Percentiles rank a stretch among this genome's conserved stretches.
Conservation (phyloP, 1,284 basidiomycete genomes). For the Cutaneotrichosporon sp. region DNA sequence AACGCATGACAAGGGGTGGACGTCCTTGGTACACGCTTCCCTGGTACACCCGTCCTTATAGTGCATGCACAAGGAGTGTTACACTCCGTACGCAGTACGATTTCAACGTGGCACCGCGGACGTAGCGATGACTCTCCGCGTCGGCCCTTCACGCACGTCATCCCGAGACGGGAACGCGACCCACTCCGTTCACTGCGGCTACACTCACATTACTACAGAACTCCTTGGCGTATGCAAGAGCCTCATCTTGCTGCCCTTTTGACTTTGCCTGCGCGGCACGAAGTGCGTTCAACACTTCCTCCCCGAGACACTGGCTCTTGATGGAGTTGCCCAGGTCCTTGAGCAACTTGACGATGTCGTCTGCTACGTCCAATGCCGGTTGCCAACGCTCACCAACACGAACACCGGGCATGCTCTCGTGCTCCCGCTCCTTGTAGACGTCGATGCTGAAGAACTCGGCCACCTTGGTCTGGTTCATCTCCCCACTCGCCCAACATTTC, state of each 20-base stretch:
- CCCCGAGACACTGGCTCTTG: slow-evolving; percentile 23
- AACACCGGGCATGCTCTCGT: slow-evolving; percentile 30
- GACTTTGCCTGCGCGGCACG: slow-evolving; percentile 2
- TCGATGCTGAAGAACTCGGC: slow-evolving; percentile 31
- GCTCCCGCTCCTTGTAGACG: slow-evolving; percentile 29
- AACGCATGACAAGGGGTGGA: not conserved
- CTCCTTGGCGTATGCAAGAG: slow-evolving; percentile 14
- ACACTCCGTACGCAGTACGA: no score
- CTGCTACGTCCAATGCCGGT: slow-evolving; percentile 16
- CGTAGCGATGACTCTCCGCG: no score
- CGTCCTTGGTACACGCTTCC: no score
- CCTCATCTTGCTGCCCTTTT: slow-evolving; percentile 4
- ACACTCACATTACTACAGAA: slow-evolving; percentile 24
- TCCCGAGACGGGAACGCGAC: no score
- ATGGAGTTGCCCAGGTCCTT: slow-evolving; percentile 15
- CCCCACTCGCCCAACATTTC: slow-evolving; percentile 20
- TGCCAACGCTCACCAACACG: slow-evolving; percentile 29
- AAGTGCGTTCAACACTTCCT: slow-evolving; percentile 20
- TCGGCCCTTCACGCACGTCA: no score
- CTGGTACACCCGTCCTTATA: no score
- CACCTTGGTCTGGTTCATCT: slow-evolving; percentile 20
- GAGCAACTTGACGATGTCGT: slow-evolving; percentile 22
- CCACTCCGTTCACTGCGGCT: no score
- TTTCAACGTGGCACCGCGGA: no score
- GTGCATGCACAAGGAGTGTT: no score